These are phyloP conservation scores for Penicillium sp. DNA, from an alignment of 2,329 filamentous ascomycete species.

Conservation along the genomic window DNA sequence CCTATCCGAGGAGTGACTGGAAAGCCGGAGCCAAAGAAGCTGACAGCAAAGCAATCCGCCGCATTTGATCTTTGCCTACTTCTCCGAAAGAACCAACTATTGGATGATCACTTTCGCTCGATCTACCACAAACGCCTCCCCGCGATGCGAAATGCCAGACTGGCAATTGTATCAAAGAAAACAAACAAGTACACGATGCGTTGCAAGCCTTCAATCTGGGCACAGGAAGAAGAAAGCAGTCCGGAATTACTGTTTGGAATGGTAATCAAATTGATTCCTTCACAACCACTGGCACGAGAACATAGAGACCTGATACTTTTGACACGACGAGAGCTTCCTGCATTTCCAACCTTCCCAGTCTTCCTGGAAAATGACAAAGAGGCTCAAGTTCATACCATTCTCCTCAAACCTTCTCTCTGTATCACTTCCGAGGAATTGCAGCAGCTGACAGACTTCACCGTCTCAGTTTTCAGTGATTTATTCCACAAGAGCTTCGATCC, in stretches of 20 bases:
- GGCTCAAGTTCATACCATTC: conserved; percentile 60
- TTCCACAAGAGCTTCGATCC: conserved; percentile 86
- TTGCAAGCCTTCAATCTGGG: conserved; percentile 78
- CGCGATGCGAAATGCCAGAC: conserved; percentile 80
- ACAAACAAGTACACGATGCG: conserved; percentile 75
- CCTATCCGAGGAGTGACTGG: conserved; percentile 72
- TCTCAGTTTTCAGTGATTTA: conserved; percentile 77
- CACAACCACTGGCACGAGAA: conserved; percentile 59
- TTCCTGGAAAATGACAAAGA: conserved; percentile 69
- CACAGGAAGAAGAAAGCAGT: conserved; percentile 43
- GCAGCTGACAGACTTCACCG: conserved; percentile 71
- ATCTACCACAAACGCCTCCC: conserved; percentile 73
- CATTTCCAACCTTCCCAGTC: conserved; percentile 69
- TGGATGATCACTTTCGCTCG: conserved; percentile 77
- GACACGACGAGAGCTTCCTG: conserved; percentile 68
- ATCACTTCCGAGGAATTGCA: conserved; percentile 51
- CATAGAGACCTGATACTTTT: conserved; percentile 72
- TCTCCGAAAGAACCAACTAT: conserved; percentile 66
- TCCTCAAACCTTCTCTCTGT: conserved; percentile 42
- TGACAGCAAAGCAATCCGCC: conserved; percentile 81
- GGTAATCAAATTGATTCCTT: conserved; percentile 62
- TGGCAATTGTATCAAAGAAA: conserved; percentile 81
- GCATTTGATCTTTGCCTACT: conserved; percentile 81
- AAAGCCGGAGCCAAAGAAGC: conserved; percentile 67
- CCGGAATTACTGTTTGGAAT: conserved; percentile 65